Conservation (phyloP, 768 basidiomycete genomes). For the Galerina marginata region DNA sequence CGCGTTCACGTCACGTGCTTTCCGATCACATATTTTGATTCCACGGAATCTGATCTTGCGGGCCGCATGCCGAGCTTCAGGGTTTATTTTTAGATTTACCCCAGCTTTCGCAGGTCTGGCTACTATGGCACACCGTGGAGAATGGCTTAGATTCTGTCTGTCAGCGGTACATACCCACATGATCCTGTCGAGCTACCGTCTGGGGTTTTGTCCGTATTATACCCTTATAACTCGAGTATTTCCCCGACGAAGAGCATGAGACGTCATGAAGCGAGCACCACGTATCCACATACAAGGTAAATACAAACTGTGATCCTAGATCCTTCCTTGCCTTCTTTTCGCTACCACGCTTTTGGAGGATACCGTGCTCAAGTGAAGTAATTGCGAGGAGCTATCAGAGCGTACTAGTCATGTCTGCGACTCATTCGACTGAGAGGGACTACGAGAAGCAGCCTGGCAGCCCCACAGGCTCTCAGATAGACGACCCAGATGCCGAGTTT, state of each 20-base stretch:
- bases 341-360: background rate
- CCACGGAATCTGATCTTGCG: background rate
- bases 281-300: no score
- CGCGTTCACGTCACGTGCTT: slow-evolving; percentile 10
- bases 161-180: no score
- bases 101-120: no score
- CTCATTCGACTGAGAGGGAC: slow-evolving; percentile 14
- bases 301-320: background rate
- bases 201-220: no score
- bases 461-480: background rate
- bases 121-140: no score
- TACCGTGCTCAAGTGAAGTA: no score
- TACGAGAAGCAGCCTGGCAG: slow-evolving; percentile 15
- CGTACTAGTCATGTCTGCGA: background rate
- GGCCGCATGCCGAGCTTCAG: background rate
- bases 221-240: no score
- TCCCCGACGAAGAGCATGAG: no score
- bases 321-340: background rate
- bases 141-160: no score
- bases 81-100: slow-evolving; percentile 2
- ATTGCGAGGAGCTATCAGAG: no score
- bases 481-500: slow-evolving; percentile 49
- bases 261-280: no score
- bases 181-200: no score
- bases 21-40: slow-evolving; percentile 11